Conservation (phyloP, 345 rosid genomes). For the Citrus mangshanensis region DNA sequence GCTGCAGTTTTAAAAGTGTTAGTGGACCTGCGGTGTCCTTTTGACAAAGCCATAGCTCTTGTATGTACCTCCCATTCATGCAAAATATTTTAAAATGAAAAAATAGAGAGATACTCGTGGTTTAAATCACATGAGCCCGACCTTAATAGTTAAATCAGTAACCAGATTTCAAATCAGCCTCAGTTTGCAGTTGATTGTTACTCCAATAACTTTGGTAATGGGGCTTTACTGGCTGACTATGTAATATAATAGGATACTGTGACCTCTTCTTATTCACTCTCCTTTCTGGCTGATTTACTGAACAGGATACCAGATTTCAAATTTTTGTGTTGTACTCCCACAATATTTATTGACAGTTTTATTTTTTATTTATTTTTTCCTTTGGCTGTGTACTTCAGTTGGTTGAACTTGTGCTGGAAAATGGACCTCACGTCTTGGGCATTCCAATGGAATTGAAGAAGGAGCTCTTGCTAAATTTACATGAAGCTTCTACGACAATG, state of each 20-base stretch:
- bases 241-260: neutral
- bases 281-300: neutral
- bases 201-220: neutral
- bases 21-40: neutral
- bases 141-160: neutral
- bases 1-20: neutral
- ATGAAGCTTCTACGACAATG: slow-evolving; percentile 66
- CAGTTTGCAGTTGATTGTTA: neutral
- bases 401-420: slow-evolving; percentile 73
- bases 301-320: neutral
- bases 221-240: neutral
- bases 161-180: neutral
- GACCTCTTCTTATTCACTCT: neutral
- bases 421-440: slow-evolving; percentile 64
- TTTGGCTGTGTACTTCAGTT: slow-evolving; percentile 40
- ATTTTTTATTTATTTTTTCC: neutral
- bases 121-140: neutral
- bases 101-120: neutral
- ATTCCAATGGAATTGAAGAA: slow-evolving; percentile 83
- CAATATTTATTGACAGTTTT: neutral
- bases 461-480: slow-evolving; percentile 69
- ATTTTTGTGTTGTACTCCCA: neutral
- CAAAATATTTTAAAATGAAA: neutral
- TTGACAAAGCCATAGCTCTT: neutral
- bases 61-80: neutral